Evolutionary conservation across 129 eudicot genomes (phyloP), one percentile per base, ranked within the genome.

Genomic region (Kitagawia praeruptora): DNA sequence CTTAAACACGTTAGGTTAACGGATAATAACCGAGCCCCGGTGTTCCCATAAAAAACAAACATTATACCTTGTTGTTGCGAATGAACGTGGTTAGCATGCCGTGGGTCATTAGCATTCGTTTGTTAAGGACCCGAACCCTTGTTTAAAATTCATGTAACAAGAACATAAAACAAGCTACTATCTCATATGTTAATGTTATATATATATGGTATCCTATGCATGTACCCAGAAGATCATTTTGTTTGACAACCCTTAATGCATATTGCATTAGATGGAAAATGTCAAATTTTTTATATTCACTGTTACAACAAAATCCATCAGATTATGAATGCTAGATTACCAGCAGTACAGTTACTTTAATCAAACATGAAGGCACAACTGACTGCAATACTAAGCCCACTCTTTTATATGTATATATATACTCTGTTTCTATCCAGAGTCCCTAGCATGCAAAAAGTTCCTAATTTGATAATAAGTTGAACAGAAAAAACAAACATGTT

Each of bases 401-500:
- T 45, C 73, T 78, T 66, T 21, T 56, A 76, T 37, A n/a, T 58
- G 67, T 37, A 69, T 38, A 38, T 10, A 28, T 40, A 48, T 12
- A 38, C 63, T 70, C 28, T 80, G 53, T 73, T 71, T 51, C 31
- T 47, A 72, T 14, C 71, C 71, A 28, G 38, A 54, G 79, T 70
- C 44, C 80, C 74, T 70, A 47, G 61, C 81, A 82, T 82, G 85
- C 82, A 73, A 69, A 73, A 75, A 45, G 75, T 73, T 75, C 12
- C 37, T 37, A 63, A 66, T 76, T 70, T 82, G 63, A 41, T 58
- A 73, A 61, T 23, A 28, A 47, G 67, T 40, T 16, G 16, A 61
- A 61, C 75, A 46, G 25, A 31, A 46, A 83, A 79, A 69, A 40
- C 74, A 77, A 70, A 42, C 41, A 47, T 71, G 80, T 77, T 75